phyloP scores from a whole-genome alignment of 192 early-diverging fungal genomes.

The Gaertneriomyces sp. region DNA sequence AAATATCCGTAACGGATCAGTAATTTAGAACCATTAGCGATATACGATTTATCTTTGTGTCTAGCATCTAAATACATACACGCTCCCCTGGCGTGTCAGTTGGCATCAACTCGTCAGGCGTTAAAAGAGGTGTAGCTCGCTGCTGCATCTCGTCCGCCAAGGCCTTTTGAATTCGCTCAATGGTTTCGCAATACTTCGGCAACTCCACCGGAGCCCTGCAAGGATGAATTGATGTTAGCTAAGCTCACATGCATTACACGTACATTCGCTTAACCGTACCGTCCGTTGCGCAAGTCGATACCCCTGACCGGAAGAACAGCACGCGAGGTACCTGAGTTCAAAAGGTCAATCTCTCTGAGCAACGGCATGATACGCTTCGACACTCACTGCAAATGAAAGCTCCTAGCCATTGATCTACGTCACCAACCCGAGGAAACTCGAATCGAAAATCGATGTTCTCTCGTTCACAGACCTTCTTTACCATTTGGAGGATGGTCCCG shows the following conservation, averaged over 20 bases:
- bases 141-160: conserved; percentile 3
- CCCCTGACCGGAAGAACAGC: background rate
- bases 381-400: conserved; percentile 63
- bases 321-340: conserved; percentile 14
- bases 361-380: background rate
- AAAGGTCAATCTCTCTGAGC: background rate
- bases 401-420: conserved; percentile 56
- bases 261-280: background rate
- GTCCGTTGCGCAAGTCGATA: conserved; percentile 1
- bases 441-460: conserved; percentile 50
- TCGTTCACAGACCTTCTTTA: conserved; percentile 52
- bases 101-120: background rate
- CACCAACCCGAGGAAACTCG: conserved; percentile 51
- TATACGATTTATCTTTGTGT: too few species aligned
- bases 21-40: too few species aligned
- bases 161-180: conserved; percentile 2
- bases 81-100: too few species aligned
- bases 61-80: too few species aligned
- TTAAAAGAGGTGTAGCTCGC: conserved; percentile 5
- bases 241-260: too few species aligned
- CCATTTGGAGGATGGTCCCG: conserved; percentile 64
- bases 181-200: conserved; percentile 6
- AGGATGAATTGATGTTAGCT: too few species aligned
- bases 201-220: background rate
- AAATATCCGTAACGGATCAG: too few species aligned